These are phyloP conservation scores for Gossypium gossypioides DNA, from an alignment of 441 rosid species.

Conservation along the genomic window DNA sequence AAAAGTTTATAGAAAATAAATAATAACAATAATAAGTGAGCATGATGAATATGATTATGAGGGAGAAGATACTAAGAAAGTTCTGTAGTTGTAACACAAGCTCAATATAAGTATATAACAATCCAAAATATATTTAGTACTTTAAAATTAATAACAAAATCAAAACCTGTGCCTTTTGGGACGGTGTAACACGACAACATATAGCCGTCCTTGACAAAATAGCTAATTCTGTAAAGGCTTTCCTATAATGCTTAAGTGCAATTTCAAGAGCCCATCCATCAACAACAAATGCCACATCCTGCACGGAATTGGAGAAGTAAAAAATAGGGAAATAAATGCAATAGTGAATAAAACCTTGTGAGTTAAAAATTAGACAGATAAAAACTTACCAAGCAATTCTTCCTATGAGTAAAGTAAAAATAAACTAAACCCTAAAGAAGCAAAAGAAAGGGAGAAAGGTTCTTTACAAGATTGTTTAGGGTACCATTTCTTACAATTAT, in stretches of 20 bases:
- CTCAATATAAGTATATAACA: not conserved
- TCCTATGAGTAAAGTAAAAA: not conserved
- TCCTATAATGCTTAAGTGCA: conserved; percentile 67
- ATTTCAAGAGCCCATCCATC: conserved; percentile 99
- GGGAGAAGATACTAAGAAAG: not conserved
- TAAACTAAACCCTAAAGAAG: not conserved
- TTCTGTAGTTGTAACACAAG: not conserved
- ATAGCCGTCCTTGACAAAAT: conserved; percentile 94
- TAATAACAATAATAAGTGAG: not conserved
- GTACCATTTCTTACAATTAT: conserved; percentile 1
- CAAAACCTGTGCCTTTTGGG: conserved; percentile 93
- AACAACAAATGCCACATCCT: conserved; percentile 94
- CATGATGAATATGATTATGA: not conserved
- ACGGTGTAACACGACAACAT: conserved; percentile 97
- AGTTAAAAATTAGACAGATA: not conserved
- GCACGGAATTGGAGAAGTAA: not conserved
- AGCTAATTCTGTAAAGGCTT: conserved; percentile 88
- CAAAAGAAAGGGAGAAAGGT: not conserved
- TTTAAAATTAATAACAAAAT: conserved; percentile 12
- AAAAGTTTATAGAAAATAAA: not conserved
- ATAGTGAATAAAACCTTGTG: not conserved
- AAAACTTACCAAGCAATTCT: not conserved
- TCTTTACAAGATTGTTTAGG: conserved; percentile 4
- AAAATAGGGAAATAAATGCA: not conserved
- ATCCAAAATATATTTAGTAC: conserved; percentile 8